phyloP scores from a whole-genome alignment of 2,329 filamentous ascomycete species.

The Lasiodiplodia gonubiensis region DNA sequence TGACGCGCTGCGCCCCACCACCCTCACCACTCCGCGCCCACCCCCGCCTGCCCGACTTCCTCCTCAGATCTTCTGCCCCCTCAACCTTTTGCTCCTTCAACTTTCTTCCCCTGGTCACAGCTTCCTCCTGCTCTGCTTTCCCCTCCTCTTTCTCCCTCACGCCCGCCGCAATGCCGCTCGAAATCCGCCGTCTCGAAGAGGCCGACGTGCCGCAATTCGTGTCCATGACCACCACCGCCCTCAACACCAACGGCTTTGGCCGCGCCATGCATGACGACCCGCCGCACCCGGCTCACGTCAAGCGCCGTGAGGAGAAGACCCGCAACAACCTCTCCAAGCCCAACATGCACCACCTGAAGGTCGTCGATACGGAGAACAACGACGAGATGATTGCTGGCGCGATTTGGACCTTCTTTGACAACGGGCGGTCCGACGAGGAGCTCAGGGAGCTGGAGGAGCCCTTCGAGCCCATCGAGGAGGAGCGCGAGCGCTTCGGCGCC shows the following conservation, averaged over 20 bases:
- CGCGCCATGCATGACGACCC: constrained; percentile 34
- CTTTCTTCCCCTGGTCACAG: neutral
- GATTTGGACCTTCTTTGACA: constrained; percentile 18
- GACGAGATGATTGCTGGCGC: constrained; percentile 31
- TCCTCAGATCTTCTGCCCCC: no score
- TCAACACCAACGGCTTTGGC: constrained; percentile 37
- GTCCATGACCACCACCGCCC: constrained; percentile 39
- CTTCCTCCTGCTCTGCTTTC: neutral
- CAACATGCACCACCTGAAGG: constrained; percentile 33
- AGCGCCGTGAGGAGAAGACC: constrained; percentile 36
- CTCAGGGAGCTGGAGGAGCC: constrained; percentile 23
- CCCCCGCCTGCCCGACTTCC: neutral
- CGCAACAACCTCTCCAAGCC: constrained; percentile 39
- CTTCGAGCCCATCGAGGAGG: constrained; percentile 21
- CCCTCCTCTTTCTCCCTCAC: neutral
- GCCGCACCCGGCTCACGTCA: constrained; percentile 33
- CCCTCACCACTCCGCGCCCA: neutral
- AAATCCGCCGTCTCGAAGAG: constrained; percentile 39
- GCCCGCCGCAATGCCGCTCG: constrained; percentile 40
- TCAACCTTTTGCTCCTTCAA: no score
- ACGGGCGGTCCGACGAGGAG: constrained; percentile 32
- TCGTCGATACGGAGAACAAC: constrained; percentile 28
- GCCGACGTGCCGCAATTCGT: constrained; percentile 40
- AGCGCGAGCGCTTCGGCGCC: neutral
- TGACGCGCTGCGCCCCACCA: constrained; percentile 12